Conservation (phyloP, 1,284 basidiomycete species). For the Ustilago sp. region DNA sequence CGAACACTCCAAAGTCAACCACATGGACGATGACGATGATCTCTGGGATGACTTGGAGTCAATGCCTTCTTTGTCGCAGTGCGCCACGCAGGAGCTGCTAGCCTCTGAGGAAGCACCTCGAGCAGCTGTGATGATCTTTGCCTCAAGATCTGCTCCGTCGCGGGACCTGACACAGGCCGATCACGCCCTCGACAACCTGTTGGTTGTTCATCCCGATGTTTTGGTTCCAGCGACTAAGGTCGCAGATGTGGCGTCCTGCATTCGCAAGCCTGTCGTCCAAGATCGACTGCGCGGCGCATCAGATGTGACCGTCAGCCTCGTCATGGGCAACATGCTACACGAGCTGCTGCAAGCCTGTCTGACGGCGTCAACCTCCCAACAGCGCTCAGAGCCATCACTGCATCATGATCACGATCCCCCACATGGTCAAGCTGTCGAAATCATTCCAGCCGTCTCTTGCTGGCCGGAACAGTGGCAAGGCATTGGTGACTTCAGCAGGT, state of each 20-base stretch:
- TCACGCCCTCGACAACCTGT: conserved; percentile 52
- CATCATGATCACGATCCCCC: background rate
- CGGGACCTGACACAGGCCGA: conserved; percentile 3
- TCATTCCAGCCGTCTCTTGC: background rate
- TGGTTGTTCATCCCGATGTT: conserved; percentile 65
- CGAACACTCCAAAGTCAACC: background rate
- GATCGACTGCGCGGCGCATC: conserved; percentile 52
- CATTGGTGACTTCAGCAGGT: conserved; percentile 59
- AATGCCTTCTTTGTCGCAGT: conserved; percentile 40
- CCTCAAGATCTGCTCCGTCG: conserved; percentile 15
- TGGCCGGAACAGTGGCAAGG: conserved; percentile 58
- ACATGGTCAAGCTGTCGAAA: background rate
- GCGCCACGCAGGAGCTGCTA: conserved; percentile 34
- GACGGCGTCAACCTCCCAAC: conserved; percentile 17
- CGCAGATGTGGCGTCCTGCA: conserved; percentile 60
- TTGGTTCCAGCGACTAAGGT: conserved; percentile 63
- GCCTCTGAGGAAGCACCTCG: conserved; percentile 15
- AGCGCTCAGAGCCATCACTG: background rate
- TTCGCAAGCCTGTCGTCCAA: conserved; percentile 63
- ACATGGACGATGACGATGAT: conserved; percentile 37
- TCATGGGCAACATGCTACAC: conserved; percentile 66
- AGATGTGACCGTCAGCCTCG: conserved; percentile 50
- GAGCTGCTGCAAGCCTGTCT: conserved; percentile 65
- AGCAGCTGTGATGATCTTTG: conserved; percentile 36
- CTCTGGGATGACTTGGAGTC: conserved; percentile 53